Evolutionary conservation across 345 rosid species (phyloP), one percentile per base, ranked within the genome.

Genomic region (Noccaea caerulescens): DNA sequence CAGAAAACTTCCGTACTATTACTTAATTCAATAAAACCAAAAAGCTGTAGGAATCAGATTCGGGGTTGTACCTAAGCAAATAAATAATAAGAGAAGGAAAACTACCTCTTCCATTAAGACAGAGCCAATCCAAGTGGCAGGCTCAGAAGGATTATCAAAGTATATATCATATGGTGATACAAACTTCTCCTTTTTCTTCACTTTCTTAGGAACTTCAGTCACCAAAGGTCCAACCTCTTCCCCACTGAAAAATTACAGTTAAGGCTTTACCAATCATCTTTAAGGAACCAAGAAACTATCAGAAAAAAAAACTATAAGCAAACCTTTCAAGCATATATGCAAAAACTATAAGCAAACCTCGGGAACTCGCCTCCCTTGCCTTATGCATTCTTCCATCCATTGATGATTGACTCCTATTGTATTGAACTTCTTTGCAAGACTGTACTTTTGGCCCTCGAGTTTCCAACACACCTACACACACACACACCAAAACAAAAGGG

Each of bases 301-400:
- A 23, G 61, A 10, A 52, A 0, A 1, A 41, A 34, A 13, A 54
- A 7, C 27, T 27, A 50, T 6, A 66, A 53, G 6, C 73, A 59
- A 45, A 91, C 99, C 99, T 85, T 72, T 82, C 80, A 71, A 76
- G 58, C 70, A 47, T 77, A 64, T 89, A 91, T n/a, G n/a, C n/a
- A n/a, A n/a, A n/a, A n/a, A n/a, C n/a, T n/a, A n/a, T n/a, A 32
- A 92, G 88, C 11, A 51, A n/a, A n/a, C 61, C 76, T 89, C 96
- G 0, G 88, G 78, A 33, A 91, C 81, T 71, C 85, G 86, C 57
- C 71, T 80, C 38, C 87, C 82, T 81, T 83, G 69, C 82, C 73
- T 87, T 42, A 88, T 23, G 33, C 98, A 94, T 60, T 91, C 92
- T 79, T 89, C 93, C 0, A 94, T 67, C 99, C 99, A 94, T 34